Evolutionary conservation across 805 yeast species (phyloP).

Genomic region (Ogataea corticis): DNA sequence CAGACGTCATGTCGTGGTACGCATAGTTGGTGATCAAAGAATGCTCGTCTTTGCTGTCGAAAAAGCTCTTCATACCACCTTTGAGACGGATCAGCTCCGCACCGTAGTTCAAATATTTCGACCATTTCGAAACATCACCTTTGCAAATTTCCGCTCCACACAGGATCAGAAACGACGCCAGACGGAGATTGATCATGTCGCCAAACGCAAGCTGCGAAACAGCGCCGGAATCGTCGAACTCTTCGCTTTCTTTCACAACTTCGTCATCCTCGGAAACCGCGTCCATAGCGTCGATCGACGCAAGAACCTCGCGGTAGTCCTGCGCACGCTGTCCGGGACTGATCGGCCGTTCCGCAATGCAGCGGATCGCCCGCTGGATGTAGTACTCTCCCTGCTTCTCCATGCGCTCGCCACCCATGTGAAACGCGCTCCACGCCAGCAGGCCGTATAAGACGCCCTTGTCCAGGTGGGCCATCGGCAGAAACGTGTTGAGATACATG

Average conservation of each 20-base stretch:
- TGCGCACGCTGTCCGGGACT: conserved; percentile 23
- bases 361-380: conserved; percentile 47
- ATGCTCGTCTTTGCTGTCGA: conserved; percentile 56
- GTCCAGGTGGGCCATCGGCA: conserved; percentile 56
- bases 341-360: conserved; percentile 37
- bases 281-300: conserved; percentile 23
- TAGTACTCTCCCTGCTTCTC: conserved; percentile 49
- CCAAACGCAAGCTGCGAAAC: conserved; percentile 27
- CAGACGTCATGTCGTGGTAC: conserved; percentile 74
- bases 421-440: conserved; percentile 58
- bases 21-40: conserved; percentile 80
- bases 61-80: conserved; percentile 60
- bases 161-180: conserved; percentile 67
- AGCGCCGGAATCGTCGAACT: conserved; percentile 8
- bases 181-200: conserved; percentile 41
- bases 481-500: conserved; percentile 50
- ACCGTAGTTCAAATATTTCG: conserved; percentile 62
- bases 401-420: conserved; percentile 45
- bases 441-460: conserved; percentile 51
- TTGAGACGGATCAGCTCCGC: conserved; percentile 57
- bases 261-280: conserved; percentile 33
- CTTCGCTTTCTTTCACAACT: conserved; percentile 9
- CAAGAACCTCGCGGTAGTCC: conserved; percentile 19
- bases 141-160: conserved; percentile 82
- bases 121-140: conserved; percentile 81